Evolutionary conservation across 768 basidiomycete genomes (phyloP).

Genomic region (Paxillus ammoniavirescens): DNA sequence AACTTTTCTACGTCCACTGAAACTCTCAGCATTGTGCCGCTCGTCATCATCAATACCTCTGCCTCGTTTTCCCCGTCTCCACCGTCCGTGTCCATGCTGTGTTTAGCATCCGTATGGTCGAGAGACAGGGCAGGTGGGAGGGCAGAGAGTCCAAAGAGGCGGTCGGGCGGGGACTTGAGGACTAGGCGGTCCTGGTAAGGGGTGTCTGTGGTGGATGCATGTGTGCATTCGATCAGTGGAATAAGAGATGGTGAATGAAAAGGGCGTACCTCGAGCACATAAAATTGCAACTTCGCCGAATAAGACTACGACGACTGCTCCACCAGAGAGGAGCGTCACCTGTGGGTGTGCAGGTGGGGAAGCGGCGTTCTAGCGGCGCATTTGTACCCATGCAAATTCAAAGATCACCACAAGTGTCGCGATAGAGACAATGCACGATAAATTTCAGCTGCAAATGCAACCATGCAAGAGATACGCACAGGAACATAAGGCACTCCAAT

Average conservation of each 20-base stretch:
- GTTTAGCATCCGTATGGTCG: slow-evolving; percentile 16
- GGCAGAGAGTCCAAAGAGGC: slow-evolving; percentile 71
- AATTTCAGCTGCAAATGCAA: not conserved
- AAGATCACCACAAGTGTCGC: not conserved
- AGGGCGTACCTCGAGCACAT: slow-evolving; percentile 56
- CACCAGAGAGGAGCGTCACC: slow-evolving; percentile 59
- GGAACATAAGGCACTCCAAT: slow-evolving; percentile 73
- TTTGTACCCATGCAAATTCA: not conserved
- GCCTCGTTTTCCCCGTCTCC: slow-evolving; percentile 12
- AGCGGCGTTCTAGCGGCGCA: slow-evolving; percentile 49
- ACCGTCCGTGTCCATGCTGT: slow-evolving; percentile 6
- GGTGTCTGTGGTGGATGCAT: slow-evolving; percentile 44
- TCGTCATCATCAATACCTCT: slow-evolving; percentile 47
- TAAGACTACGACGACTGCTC: slow-evolving; percentile 57
- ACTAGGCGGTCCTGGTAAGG: slow-evolving; percentile 72
- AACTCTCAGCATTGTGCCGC: slow-evolving; percentile 68
- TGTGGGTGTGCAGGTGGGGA: slow-evolving; percentile 74
- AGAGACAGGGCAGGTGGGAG: slow-evolving; percentile 20
- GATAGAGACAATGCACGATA: not conserved
- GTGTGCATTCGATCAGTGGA: not conserved
- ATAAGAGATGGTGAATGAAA: not conserved
- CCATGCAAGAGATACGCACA: slow-evolving; percentile 40
- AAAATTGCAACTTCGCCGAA: slow-evolving; percentile 78
- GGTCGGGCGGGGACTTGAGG: slow-evolving; percentile 65
- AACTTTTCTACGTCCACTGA: slow-evolving; percentile 62